These are phyloP conservation scores for Prunus dulcis DNA, from an alignment of 306 rosid genomes.

Conservation along the genomic window DNA sequence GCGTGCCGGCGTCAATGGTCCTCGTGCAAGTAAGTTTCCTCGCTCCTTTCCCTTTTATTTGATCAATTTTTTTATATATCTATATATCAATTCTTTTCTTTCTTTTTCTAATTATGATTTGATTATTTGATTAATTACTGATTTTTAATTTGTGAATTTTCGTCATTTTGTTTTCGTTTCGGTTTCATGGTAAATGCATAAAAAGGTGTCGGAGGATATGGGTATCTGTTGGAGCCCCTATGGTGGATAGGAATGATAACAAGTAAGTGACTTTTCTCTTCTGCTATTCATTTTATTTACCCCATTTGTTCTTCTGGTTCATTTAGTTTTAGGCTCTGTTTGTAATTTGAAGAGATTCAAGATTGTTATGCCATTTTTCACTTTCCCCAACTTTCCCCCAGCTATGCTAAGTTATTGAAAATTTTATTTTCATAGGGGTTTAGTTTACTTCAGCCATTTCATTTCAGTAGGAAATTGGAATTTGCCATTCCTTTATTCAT, in stretches of 20 bases:
- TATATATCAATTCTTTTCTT: not conserved
- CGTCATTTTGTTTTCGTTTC: not conserved
- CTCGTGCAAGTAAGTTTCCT: conserved; percentile 50
- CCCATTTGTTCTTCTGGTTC: not conserved
- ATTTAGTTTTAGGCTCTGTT: not conserved
- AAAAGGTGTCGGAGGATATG: conserved; percentile 84
- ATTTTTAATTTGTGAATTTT: not conserved
- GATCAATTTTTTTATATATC: not conserved
- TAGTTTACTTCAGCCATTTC: not conserved
- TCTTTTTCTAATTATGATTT: not conserved
- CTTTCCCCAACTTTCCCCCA: not conserved
- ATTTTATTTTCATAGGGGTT: not conserved
- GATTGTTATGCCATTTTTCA: not conserved
- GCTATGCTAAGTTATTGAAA: not conserved
- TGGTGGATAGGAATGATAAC: conserved; percentile 96
- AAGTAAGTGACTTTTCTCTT: conserved; percentile 40
- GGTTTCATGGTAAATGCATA: not conserved
- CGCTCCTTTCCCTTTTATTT: not conserved
- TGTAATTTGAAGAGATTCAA: not conserved
- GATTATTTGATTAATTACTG: not conserved
- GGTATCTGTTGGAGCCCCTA: conserved; percentile 73
- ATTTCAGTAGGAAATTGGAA: not conserved
- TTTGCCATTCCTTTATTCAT: not conserved
- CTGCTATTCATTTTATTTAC: too few relatives aligned
- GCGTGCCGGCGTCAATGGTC: conserved; percentile 55